Conservation (phyloP, 306 rosid genomes). For the Quercus glauca region DNA sequence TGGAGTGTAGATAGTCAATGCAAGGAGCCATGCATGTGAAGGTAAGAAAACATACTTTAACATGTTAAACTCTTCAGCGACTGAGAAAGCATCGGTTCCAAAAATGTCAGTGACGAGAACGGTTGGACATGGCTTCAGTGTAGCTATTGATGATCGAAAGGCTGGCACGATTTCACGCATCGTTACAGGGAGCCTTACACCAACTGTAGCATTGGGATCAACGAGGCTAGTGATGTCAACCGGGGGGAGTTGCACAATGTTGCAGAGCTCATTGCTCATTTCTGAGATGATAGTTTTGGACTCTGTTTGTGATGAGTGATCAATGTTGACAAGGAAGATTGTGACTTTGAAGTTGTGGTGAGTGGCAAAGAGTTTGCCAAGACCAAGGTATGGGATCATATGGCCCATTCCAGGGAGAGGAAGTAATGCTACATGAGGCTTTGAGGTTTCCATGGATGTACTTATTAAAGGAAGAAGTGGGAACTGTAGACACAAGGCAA, state of each 20-base stretch:
- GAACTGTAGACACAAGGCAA: too few relatives aligned
- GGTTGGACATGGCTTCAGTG: conserved; percentile 17
- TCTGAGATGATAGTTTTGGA: neutral
- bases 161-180: conserved; percentile 29
- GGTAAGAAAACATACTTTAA: conserved; percentile 35
- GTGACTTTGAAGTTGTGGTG: conserved; percentile 32
- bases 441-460: conserved; percentile 10
- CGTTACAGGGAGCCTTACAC: neutral
- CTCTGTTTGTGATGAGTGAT: conserved; percentile 29
- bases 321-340: conserved; percentile 28
- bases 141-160: conserved; percentile 12
- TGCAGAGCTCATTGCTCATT: neutral
- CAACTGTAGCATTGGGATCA: neutral
- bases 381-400: conserved; percentile 47
- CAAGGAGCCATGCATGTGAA: conserved; percentile 42
- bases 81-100: conserved; percentile 33
- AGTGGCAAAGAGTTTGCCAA: conserved; percentile 30
- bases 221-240: neutral
- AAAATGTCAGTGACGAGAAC: conserved; percentile 49
- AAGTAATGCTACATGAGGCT: conserved; percentile 37
- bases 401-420: conserved; percentile 12
- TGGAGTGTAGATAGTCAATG: conserved; percentile 21
- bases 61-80: conserved; percentile 53
- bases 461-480: too few relatives aligned
- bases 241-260: too few relatives aligned